phyloP scores from a whole-genome alignment of 2,329 filamentous ascomycete species.

The Fusarium continuum region DNA sequence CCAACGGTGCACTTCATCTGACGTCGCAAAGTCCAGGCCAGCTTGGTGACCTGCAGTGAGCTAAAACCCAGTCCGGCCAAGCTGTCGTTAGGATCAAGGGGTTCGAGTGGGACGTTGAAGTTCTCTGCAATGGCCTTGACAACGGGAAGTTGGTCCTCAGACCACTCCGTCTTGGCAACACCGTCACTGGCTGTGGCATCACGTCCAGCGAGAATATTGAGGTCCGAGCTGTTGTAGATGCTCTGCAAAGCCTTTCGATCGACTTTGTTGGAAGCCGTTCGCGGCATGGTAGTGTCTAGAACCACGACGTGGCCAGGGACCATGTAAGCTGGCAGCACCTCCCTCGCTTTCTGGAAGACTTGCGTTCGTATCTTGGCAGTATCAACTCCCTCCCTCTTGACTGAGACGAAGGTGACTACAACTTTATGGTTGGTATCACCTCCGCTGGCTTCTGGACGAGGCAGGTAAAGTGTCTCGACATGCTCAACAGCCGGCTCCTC shows the following conservation, averaged over 20 bases:
- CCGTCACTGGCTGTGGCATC: background rate
- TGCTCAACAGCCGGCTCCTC: slow-evolving; percentile 10
- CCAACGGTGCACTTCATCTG: slow-evolving; percentile 14
- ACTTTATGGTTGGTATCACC: slow-evolving; percentile 7
- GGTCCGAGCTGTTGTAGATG: background rate
- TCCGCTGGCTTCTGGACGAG: background rate
- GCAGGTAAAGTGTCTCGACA: slow-evolving; percentile 15
- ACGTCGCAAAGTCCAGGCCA: slow-evolving; percentile 14
- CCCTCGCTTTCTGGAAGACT: slow-evolving; percentile 16
- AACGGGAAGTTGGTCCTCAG: background rate
- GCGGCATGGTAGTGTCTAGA: slow-evolving; percentile 19
- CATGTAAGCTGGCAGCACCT: slow-evolving; percentile 19
- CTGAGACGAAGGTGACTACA: slow-evolving; percentile 16
- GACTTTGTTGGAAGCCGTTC: slow-evolving; percentile 26
- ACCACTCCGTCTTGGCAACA: background rate
- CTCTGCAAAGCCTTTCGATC: slow-evolving; percentile 18
- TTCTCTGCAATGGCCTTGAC: slow-evolving; percentile 6
- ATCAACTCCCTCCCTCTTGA: slow-evolving; percentile 5
- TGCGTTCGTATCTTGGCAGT: background rate
- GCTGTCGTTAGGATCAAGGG: slow-evolving; percentile 6
- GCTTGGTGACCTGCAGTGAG: slow-evolving; percentile 21
- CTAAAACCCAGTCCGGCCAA: slow-evolving; percentile 22
- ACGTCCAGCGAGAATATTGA: slow-evolving; percentile 1
- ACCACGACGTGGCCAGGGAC: slow-evolving; percentile 23
- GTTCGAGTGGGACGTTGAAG: slow-evolving; percentile 5